Evolutionary conservation across 257 asterid genomes (phyloP).

Genomic region (Thymus quinquecostatus): DNA sequence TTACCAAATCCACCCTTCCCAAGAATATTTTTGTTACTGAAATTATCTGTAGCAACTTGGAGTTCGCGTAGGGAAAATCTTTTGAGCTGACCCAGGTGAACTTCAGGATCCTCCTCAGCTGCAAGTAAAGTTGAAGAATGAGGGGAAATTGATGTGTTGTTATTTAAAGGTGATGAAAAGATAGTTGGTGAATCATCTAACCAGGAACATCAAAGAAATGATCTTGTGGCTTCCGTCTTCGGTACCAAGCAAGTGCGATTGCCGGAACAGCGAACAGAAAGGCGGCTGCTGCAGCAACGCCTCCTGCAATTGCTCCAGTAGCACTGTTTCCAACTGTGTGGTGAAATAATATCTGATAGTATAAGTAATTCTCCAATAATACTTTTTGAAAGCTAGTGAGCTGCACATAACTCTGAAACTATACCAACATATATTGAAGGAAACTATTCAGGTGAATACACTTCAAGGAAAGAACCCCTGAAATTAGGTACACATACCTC

Average conservation of each 20-base stretch:
- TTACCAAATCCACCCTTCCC: slow-evolving; percentile 92
- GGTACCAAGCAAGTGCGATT: slow-evolving; percentile 72
- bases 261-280: slow-evolving; percentile 87
- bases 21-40: slow-evolving; percentile 70
- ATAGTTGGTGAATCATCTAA: slow-evolving; percentile 41
- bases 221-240: slow-evolving; percentile 79
- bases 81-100: slow-evolving; percentile 89
- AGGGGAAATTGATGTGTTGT: slow-evolving; percentile 7
- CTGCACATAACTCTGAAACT: too few relatives aligned
- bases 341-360: slow-evolving; percentile 6
- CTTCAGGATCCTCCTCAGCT: slow-evolving; percentile 98
- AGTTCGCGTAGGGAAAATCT: slow-evolving; percentile 83
- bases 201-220: slow-evolving; percentile 95
- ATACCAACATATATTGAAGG: too few relatives aligned
- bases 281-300: slow-evolving; percentile 91
- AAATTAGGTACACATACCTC: slow-evolving; percentile 37
- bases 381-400: background rate
- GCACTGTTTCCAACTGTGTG: slow-evolving; percentile 67
- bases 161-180: slow-evolving; percentile 14
- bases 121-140: slow-evolving; percentile 30
- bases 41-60: slow-evolving; percentile 80
- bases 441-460: too few relatives aligned
- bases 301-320: slow-evolving; percentile 90
- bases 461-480: too few relatives aligned
- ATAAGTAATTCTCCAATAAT: slow-evolving; percentile 15